Evolutionary conservation across 148 eudicot species (phyloP), one percentile per base, ranked within the genome.

Genomic region (Rhododendron molle): DNA sequence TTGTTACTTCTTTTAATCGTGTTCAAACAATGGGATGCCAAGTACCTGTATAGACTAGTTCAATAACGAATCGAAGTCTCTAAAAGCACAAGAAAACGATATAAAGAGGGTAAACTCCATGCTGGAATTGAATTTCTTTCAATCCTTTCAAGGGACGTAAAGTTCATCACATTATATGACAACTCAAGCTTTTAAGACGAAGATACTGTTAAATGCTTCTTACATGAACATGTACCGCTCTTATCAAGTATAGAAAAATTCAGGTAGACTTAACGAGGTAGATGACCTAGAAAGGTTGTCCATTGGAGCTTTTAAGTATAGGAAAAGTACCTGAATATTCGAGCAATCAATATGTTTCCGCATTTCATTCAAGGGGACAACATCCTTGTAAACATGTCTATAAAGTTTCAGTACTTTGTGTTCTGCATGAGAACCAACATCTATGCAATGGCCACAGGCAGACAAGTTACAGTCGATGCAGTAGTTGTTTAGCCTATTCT

Each of bases 341-440:
- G 90, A 72, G 49, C 94, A 92, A 81, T 94, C 91, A 34, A 94
- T 85, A 62, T 89, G 90, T 5, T 56, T 83, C 58, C 83, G 89
- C 67, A 94, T 92, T 85, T 91, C 91, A 23, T 84, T 85, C 56
- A 89, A 76, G 18, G 91, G 92, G 36, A 94, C 94, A 82, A 91
- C 95, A 72, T 89, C 92, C 90, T 88, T 89, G 88, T 94, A 93
- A 81, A 92, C 92, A 93, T 93, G 97, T 12, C 93, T 86, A 86
- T 91, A 92, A 7, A 94, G 86, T 71, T 91, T 92, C 73, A 94
- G 71, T 23, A 91, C 73, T 44, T 83, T 83, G 65, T 94, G 97
- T 28, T 84, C 84, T 12, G 76, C 78, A 78, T 93, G 95, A 72
- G 87, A 40, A 65, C 93, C 89, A 32, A 67, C 23, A 32, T 88